phyloP scores from a whole-genome alignment of 257 asterid species.

The Parsonsia alboflavescens region DNA sequence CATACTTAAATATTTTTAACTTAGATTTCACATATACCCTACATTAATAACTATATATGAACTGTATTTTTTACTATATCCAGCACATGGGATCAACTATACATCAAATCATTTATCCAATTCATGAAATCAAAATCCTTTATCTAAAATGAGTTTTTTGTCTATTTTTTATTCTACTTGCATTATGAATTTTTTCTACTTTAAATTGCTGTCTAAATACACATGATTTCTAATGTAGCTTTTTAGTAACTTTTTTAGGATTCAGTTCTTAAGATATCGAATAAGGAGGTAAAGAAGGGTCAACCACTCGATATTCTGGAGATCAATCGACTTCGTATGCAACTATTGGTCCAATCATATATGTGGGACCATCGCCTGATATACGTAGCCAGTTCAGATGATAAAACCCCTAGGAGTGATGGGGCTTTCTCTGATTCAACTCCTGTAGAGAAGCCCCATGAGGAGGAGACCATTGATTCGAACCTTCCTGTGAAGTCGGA shows the following conservation, averaged over 20 bases:
- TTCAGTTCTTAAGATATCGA: conserved; percentile 45
- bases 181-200: too few relatives aligned
- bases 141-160: too few relatives aligned
- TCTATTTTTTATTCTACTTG: too few relatives aligned
- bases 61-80: too few relatives aligned
- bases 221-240: conserved; percentile 15
- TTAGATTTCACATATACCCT: too few relatives aligned
- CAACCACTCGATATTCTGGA: conserved; percentile 73
- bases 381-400: conserved; percentile 48
- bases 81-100: too few relatives aligned
- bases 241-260: conserved; percentile 41
- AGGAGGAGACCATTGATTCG: conserved; percentile 34
- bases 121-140: too few relatives aligned
- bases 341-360: conserved; percentile 70
- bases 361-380: conserved; percentile 86
- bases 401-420: conserved; percentile 26
- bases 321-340: conserved; percentile 70
- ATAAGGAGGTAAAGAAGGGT: conserved; percentile 51
- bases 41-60: too few relatives aligned
- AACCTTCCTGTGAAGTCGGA: conserved; percentile 25
- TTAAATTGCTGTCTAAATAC: too few relatives aligned
- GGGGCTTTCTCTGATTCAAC: conserved; percentile 30
- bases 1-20: too few relatives aligned
- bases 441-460: conserved; percentile 31
- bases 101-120: too few relatives aligned